phyloP scores from a whole-genome alignment of 495 filamentous ascomycete genomes.

The Neurospora cerealis region DNA sequence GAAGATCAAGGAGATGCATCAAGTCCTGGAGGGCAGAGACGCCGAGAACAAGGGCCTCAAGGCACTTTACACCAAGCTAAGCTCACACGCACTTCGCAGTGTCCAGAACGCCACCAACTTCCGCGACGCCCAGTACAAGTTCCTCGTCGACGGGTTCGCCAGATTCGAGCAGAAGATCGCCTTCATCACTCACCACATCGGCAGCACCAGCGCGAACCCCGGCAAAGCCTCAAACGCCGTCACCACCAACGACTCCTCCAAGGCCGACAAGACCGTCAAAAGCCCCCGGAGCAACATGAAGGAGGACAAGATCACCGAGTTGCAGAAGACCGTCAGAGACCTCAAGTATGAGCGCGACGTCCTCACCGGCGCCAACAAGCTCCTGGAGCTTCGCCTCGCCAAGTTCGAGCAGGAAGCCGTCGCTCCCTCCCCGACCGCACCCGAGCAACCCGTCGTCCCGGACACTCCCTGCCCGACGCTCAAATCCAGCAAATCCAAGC shows the following conservation, averaged over 20 bases:
- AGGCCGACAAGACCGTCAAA: background rate
- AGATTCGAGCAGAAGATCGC: background rate
- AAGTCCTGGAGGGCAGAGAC: background rate
- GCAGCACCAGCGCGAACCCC: background rate
- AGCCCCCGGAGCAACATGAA: background rate
- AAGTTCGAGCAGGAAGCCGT: background rate
- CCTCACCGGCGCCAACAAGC: background rate
- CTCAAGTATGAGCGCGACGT: background rate
- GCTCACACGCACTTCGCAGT: background rate
- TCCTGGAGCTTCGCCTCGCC: background rate
- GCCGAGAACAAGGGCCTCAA: background rate
- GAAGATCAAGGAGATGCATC: background rate
- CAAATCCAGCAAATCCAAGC: background rate
- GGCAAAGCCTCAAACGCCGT: background rate
- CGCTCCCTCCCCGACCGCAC: background rate
- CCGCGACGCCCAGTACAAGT: background rate
- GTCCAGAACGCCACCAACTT: background rate
- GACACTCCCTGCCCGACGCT: background rate
- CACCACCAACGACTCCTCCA: background rate
- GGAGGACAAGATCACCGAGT: background rate
- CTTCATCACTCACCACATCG: background rate
- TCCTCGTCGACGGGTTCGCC: background rate
- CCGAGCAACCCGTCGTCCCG: background rate
- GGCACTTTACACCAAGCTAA: background rate
- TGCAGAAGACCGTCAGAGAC: background rate